phyloP scores from a whole-genome alignment of 2,329 filamentous ascomycete genomes.

The Aspergillus neotritici region DNA sequence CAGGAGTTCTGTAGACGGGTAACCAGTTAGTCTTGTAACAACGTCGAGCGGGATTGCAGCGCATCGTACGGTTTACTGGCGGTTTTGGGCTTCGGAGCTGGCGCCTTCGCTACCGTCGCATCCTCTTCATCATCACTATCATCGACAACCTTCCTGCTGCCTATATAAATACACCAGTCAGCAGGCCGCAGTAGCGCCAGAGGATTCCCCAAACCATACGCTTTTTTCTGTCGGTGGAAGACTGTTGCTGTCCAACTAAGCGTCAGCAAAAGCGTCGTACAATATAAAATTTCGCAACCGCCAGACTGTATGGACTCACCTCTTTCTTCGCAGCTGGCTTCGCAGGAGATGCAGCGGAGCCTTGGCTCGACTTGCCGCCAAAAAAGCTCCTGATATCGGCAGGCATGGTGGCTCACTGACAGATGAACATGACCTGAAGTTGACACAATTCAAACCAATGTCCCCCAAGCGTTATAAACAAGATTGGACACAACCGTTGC shows the following conservation, averaged over 20 bases:
- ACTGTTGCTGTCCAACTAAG: conserved; percentile 17
- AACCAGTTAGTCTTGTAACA: neutral
- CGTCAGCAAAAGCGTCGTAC: neutral
- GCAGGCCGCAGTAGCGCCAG: neutral
- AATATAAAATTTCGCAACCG: too few species aligned
- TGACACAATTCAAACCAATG: too few species aligned
- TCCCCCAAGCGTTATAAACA: neutral
- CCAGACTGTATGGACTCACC: conserved; percentile 26
- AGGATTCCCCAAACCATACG: conserved; percentile 22
- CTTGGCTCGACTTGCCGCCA: conserved; percentile 63
- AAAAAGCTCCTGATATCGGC: conserved; percentile 88
- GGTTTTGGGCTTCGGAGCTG: conserved; percentile 34
- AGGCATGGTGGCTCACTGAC: conserved; percentile 54
- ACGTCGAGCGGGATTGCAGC: neutral
- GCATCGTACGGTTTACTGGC: conserved; percentile 45
- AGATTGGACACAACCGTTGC: conserved; percentile 1
- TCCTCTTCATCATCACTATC: conserved; percentile 76
- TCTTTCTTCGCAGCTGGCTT: conserved; percentile 42
- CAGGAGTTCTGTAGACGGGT: conserved; percentile 39
- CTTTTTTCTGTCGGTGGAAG: conserved; percentile 28
- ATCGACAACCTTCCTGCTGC: conserved; percentile 64
- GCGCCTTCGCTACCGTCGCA: conserved; percentile 32
- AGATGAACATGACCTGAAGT: too few species aligned
- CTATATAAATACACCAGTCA: conserved; percentile 20
- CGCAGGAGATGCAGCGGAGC: conserved; percentile 45